Conservation (phyloP, 495 filamentous ascomycete genomes). For the Pseudomonodictys pantanalensis region DNA sequence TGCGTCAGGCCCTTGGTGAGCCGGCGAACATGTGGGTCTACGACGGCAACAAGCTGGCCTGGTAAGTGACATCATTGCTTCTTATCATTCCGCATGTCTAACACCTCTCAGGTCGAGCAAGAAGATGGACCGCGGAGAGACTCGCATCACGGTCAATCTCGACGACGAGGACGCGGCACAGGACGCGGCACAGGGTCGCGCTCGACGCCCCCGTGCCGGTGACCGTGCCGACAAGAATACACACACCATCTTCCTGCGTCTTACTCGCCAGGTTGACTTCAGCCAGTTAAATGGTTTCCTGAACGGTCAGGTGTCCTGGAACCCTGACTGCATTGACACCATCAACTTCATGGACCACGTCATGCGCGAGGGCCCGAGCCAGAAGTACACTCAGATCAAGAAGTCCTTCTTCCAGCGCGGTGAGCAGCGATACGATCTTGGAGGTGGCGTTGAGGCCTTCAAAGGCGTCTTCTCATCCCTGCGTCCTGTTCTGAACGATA, state of each 20-base stretch:
- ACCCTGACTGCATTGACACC: slow-evolving; percentile 67
- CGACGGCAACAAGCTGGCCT: slow-evolving; percentile 76
- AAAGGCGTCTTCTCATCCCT: slow-evolving; percentile 84
- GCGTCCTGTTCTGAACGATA: slow-evolving; percentile 57
- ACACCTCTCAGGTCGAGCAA: slow-evolving; percentile 35
- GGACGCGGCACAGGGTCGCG: slow-evolving; percentile 19
- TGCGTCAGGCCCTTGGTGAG: slow-evolving; percentile 52
- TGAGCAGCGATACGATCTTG: slow-evolving; percentile 45
- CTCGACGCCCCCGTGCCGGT: slow-evolving; percentile 6
- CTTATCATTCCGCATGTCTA: background rate
- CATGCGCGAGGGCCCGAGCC: slow-evolving; percentile 70
- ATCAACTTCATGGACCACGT: slow-evolving; percentile 90
- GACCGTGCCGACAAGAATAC: slow-evolving; percentile 42
- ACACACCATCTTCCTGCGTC: slow-evolving; percentile 57
- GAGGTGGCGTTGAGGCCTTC: slow-evolving; percentile 66
- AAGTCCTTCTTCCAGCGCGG: slow-evolving; percentile 67
- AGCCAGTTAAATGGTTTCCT: slow-evolving; percentile 64
- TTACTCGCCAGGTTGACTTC: slow-evolving; percentile 61
- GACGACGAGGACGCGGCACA: slow-evolving; percentile 54
- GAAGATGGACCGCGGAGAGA: slow-evolving; percentile 39
- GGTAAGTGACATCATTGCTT: slow-evolving; percentile 52
- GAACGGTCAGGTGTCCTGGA: slow-evolving; percentile 52
- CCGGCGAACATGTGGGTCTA: slow-evolving; percentile 58
- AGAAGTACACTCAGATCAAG: slow-evolving; percentile 63
- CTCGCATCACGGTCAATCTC: slow-evolving; percentile 59